Base-by-base conservation (phyloP, 2,329 filamentous ascomycete species). In the Diplodia sapinea region DNA sequence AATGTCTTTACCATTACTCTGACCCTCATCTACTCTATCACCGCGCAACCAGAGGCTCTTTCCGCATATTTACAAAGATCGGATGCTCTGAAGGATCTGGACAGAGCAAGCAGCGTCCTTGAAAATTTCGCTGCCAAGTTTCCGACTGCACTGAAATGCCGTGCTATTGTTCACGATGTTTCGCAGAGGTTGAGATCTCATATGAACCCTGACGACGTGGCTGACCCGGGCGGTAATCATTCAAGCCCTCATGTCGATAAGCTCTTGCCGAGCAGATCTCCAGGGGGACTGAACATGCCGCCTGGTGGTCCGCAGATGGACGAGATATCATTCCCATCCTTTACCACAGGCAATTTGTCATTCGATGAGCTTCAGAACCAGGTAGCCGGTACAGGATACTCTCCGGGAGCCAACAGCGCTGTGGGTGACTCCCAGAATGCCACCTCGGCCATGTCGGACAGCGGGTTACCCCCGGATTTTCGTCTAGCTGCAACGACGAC, bases 1-100 rank as follows among this genome's bases (percentile, higher is more conserved):
- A 71, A 75, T 1, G 68, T 83, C 1, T 84, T 82, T 68, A 83
- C 79, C 1, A 74, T 78, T 1, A 78, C 79, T 0, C 71, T 84
- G 3, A 80, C 81, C 1, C 74, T 83, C 4, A 78, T 83, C 38
- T 83, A 83, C 67, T 78, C 81, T 0, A 78, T 77, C 1, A 82
- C 79, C 0, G 79, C 75, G 0, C 78, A 79, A 54, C 78, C 79
- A 0, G 76, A 81, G 20, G 55, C 64, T 2, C 57, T 72, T 7
- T 51, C 65, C 9, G 63, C 62, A 12, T 70, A 69, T 17, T 43
- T 70, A 9, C 61, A 68, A 57, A 54, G 69, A n/a, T 63, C 64
- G 20, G 68, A 68, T 63, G 70, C 68, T n/a, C 51, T 71, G 8
- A 66, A 68, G 12, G 69, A 70, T 54, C 59, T 72, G 13, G 66